Evolutionary conservation across 148 eudicot species (phyloP), one percentile per base, ranked within the genome.

Genomic region (Arbutus unedo): DNA sequence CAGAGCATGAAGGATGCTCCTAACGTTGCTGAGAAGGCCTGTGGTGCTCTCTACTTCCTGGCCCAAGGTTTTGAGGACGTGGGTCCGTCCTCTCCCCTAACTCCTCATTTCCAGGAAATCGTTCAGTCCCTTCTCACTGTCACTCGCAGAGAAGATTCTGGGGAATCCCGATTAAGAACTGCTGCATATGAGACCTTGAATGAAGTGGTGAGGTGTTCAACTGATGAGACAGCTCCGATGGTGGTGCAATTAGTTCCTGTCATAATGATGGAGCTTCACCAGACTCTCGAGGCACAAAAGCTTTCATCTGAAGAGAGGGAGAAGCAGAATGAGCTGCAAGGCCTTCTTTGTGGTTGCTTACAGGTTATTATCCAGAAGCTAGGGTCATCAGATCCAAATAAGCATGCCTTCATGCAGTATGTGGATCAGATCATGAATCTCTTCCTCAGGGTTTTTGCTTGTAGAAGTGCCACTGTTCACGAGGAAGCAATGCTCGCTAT

Each of bases 401-500:
- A 91, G 86, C 83, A 84, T 82, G 89, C 83, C 44, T 88, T 95
- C 82, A 76, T 93, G 92, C 98, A 92, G 86, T 90, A 87, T 87
- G 91, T 93, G 45, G 98, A 95, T 87, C 94, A 90, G 71, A 91
- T 95, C 76, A 95, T 95, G 98, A 90, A 82, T 80, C 93, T 93
- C 74, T 91, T 93, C 73, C 89, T 93, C 47, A 89, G 91, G 67
- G 98, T 95, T 76, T 95, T 95, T 88, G 91, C 96, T 53, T 92
- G 93, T 85, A 88, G 93, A 82, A 93, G 84, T 86, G 96, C 98
- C 51, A 95, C 98, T 53, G 98, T 90, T 59, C 98, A 95, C 70
- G 98, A 95, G 86, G 98, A 95, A 81, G 98, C 98, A 13, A 93
- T 95, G 98, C 91, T 95, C 79, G 94, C 94, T 38, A 93, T 95